phyloP scores from a whole-genome alignment of 345 rosid species.

The Anastatica hierochuntica region DNA sequence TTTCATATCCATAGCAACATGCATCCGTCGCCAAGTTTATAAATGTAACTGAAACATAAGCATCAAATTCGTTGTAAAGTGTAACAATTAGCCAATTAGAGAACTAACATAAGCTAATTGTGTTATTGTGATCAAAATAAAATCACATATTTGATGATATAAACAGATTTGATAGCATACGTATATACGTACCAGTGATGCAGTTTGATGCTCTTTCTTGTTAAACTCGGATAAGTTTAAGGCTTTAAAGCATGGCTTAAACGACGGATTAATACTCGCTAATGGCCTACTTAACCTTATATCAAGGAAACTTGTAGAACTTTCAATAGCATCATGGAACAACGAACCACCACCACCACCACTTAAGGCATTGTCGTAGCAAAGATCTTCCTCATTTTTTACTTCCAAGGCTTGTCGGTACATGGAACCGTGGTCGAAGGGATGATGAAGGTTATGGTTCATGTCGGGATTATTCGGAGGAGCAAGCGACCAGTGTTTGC shows the following conservation, averaged over 20 bases:
- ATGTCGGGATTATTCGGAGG: constrained; percentile 47
- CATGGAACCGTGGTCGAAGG: constrained; percentile 27
- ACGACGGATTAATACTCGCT: constrained; percentile 33
- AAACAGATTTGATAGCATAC: neutral
- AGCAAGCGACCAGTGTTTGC: constrained; percentile 59
- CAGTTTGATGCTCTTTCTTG: constrained; percentile 40
- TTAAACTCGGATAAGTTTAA: constrained; percentile 36
- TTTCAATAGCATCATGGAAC: constrained; percentile 23
- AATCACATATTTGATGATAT: constrained; percentile 5
- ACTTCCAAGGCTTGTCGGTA: constrained; percentile 23
- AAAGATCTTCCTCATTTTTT: constrained; percentile 27
- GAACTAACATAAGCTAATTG: too few species aligned
- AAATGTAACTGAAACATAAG: too few species aligned
- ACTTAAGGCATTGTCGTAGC: constrained; percentile 23
- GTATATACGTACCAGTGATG: constrained; percentile 32
- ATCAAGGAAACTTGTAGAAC: constrained; percentile 25
- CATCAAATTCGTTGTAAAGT: too few species aligned
- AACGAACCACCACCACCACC: constrained; percentile 23
- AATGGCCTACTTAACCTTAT: constrained; percentile 40
- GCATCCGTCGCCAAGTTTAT: too few species aligned
- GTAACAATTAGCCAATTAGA: too few species aligned
- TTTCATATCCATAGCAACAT: too few species aligned
- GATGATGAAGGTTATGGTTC: constrained; percentile 22
- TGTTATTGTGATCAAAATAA: too few species aligned
- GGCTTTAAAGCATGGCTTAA: constrained; percentile 37